Conservation (phyloP, 306 rosid genomes). For the Castanea mollissima region DNA sequence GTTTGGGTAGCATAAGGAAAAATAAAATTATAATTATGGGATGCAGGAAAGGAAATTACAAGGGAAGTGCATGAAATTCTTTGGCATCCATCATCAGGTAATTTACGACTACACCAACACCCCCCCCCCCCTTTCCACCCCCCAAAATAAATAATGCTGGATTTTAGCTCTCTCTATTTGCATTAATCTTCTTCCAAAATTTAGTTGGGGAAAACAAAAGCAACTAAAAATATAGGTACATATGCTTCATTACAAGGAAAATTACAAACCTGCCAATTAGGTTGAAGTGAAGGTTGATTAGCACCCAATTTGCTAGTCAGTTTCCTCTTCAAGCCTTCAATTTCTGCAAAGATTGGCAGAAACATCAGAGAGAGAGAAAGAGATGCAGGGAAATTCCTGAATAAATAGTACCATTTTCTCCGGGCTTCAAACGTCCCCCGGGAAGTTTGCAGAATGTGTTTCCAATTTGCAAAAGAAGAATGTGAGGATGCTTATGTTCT, state of each 20-base stretch:
- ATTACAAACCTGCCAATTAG: constrained; percentile 81
- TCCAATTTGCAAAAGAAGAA: constrained; percentile 96
- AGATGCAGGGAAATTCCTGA: constrained; percentile 1
- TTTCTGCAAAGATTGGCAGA: constrained; percentile 46
- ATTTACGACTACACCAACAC: too few relatives aligned
- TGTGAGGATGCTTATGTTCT: constrained; percentile 98
- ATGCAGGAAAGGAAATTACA: too few relatives aligned
- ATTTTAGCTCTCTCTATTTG: too few relatives aligned
- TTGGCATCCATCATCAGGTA: too few relatives aligned
- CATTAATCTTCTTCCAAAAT: too few relatives aligned
- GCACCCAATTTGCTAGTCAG: constrained; percentile 98
- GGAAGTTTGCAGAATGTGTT: constrained; percentile 99
- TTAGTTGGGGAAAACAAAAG: too few relatives aligned
- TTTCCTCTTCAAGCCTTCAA: constrained; percentile 91
- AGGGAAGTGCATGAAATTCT: too few relatives aligned
- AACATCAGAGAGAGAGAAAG: neutral
- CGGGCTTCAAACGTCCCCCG: constrained; percentile 97
- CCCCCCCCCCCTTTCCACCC: too few relatives aligned
- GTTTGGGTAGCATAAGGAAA: too few relatives aligned
- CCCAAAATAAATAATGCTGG: too few relatives aligned
- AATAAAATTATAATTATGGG: too few relatives aligned
- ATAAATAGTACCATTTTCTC: constrained; percentile 73
- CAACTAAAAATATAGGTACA: too few relatives aligned
- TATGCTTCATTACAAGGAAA: neutral
- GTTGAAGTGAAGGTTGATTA: constrained; percentile 68